Evolutionary conservation across 805 yeast genomes (phyloP).

Genomic region (Wickerhamomyces sydowiorum): DNA sequence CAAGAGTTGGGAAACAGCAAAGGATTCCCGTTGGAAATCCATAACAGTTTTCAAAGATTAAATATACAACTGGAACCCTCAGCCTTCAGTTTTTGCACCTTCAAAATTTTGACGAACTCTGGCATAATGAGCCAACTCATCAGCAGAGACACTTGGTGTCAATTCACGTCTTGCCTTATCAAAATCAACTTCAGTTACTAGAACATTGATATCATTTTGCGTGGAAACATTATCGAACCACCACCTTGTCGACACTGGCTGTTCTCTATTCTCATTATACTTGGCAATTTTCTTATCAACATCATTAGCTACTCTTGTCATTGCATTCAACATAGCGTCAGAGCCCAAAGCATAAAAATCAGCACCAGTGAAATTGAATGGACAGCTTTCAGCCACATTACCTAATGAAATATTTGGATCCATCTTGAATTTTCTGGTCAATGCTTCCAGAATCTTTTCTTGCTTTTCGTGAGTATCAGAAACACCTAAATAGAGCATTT

Average conservation of each 20-base stretch:
- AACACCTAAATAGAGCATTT: constrained; percentile 88
- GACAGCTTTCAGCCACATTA: constrained; percentile 61
- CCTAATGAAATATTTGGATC: constrained; percentile 53
- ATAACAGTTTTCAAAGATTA: constrained; percentile 13
- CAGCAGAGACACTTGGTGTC: constrained; percentile 81
- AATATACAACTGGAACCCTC: constrained; percentile 3
- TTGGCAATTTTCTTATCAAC: constrained; percentile 60
- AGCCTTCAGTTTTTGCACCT: constrained; percentile 36
- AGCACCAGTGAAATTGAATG: constrained; percentile 94
- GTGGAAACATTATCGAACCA: constrained; percentile 87
- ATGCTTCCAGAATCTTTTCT: constrained; percentile 75
- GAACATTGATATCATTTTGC: constrained; percentile 58
- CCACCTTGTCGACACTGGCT: constrained; percentile 61
- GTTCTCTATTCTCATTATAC: constrained; percentile 40
- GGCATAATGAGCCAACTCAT: constrained; percentile 79
- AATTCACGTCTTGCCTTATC: constrained; percentile 66
- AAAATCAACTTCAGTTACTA: constrained; percentile 70
- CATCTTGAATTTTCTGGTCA: constrained; percentile 76
- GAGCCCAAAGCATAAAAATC: constrained; percentile 95
- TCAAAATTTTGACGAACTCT: constrained; percentile 78
- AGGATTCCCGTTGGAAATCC: constrained; percentile 22
- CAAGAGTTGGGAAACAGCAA: constrained; percentile 31
- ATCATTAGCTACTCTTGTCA: constrained; percentile 80
- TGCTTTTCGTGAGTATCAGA: constrained; percentile 90
- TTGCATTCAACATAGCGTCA: constrained; percentile 93